Conservation (phyloP, 2,329 filamentous ascomycete species). For the Akanthomyces muscarius region DNA sequence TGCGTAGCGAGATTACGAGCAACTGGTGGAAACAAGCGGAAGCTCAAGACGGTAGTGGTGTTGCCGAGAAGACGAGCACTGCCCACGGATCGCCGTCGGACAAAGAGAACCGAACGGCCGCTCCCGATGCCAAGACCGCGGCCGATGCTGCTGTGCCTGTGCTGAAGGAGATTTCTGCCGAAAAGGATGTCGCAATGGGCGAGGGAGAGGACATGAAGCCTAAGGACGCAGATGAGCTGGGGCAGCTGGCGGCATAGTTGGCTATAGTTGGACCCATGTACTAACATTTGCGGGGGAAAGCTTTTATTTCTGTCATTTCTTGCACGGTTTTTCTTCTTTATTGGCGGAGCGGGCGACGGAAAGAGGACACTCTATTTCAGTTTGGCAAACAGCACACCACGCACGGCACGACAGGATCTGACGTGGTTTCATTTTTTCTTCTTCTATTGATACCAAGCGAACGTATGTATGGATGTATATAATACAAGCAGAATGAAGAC, state of each 20-base stretch:
- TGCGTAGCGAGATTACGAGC: conserved; percentile 30
- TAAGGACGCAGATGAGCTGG: conserved; percentile 9
- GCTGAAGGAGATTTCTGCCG: conserved; percentile 11
- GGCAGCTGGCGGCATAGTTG: conserved; percentile 10
- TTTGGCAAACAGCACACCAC: conserved; percentile 10
- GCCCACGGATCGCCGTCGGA: conserved; percentile 27
- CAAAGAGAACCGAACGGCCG: conserved; percentile 43
- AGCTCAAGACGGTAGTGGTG: conserved; percentile 23
- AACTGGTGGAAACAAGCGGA: conserved; percentile 33
- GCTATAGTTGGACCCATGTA: background rate
- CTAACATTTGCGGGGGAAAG: background rate
- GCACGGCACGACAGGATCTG: background rate
- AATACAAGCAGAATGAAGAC: background rate
- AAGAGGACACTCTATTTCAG: background rate
- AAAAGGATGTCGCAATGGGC: conserved; percentile 32
- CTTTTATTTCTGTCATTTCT: background rate
- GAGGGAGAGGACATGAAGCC: conserved; percentile 22
- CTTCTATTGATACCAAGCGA: conserved; percentile 16
- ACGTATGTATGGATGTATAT: conserved; percentile 8
- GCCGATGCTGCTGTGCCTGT: conserved; percentile 14
- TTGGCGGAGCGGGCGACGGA: background rate
- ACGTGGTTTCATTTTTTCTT: background rate
- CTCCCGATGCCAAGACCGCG: conserved; percentile 17
- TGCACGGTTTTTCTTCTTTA: background rate
- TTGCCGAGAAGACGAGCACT: conserved; percentile 23